Conservation (phyloP, 2,329 filamentous ascomycete genomes). For the Geosmithia putterillii region DNA sequence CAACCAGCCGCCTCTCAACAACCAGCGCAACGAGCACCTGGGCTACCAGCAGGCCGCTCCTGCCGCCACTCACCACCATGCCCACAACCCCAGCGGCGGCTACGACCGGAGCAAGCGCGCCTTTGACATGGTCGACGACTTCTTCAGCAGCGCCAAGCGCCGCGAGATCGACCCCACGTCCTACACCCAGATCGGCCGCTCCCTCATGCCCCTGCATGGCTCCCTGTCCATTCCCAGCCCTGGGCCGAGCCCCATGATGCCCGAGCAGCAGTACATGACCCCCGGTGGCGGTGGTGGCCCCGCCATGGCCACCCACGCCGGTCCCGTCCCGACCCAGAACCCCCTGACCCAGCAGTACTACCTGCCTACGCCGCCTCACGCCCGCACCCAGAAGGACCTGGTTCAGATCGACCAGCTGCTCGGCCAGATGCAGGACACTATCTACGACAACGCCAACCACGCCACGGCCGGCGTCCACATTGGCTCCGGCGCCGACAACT, state of each 20-base stretch:
- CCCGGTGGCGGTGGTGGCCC: too few relatives aligned
- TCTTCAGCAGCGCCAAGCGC: slow-evolving; percentile 87
- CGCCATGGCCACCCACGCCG: slow-evolving; percentile 38
- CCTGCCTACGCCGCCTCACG: slow-evolving; percentile 70
- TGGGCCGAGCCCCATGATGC: slow-evolving; percentile 20
- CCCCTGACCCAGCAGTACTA: slow-evolving; percentile 61
- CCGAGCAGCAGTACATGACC: slow-evolving; percentile 9
- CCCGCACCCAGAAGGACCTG: slow-evolving; percentile 87
- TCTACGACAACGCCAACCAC: slow-evolving; percentile 84
- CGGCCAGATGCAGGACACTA: slow-evolving; percentile 89
- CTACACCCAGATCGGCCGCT: slow-evolving; percentile 85
- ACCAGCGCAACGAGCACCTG: slow-evolving; percentile 46
- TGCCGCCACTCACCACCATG: too few relatives aligned
- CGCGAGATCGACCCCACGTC: slow-evolving; percentile 78
- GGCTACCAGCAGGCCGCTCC: slow-evolving; percentile 40
- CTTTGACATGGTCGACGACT: slow-evolving; percentile 84
- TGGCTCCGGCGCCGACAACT: slow-evolving; percentile 55
- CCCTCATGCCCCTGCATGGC: slow-evolving; percentile 70
- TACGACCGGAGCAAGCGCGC: slow-evolving; percentile 69
- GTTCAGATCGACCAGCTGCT: slow-evolving; percentile 90
- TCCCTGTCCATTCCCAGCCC: slow-evolving; percentile 48
- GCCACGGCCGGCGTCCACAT: slow-evolving; percentile 71
- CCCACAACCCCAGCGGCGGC: slow-evolving; percentile 9
- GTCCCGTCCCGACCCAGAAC: slow-evolving; percentile 44
- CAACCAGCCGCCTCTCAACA: slow-evolving; percentile 47